Evolutionary conservation across 257 asterid genomes (phyloP).

Genomic region (Petunia axillaris): DNA sequence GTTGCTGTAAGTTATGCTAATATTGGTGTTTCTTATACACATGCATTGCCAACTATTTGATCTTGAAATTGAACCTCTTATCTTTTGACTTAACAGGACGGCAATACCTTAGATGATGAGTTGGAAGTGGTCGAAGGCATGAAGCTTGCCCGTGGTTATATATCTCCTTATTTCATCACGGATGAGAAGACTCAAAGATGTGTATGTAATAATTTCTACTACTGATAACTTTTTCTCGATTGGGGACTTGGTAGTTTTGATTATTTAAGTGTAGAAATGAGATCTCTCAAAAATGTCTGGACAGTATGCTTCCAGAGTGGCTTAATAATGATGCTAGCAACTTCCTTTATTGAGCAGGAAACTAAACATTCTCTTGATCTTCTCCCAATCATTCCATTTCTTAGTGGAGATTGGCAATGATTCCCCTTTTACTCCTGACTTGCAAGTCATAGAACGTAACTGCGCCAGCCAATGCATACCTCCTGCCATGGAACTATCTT

Average conservation of each 20-base stretch:
- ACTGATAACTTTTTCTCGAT: conserved; percentile 14
- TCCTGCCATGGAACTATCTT: neutral
- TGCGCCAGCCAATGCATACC: neutral
- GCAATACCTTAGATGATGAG: conserved; percentile 81
- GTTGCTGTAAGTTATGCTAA: conserved; percentile 56
- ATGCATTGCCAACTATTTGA: conserved; percentile 17
- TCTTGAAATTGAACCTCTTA: conserved; percentile 15
- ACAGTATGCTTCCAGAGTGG: neutral
- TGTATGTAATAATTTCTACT: conserved; percentile 51
- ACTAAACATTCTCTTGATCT: neutral
- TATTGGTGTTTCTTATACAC: neutral
- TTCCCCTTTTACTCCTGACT: neutral
- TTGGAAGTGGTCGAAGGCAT: conserved; percentile 97
- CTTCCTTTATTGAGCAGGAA: neutral
- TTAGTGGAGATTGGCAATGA: neutral
- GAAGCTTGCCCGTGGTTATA: conserved; percentile 90
- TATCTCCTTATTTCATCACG: conserved; percentile 87
- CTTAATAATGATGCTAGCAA: conserved; percentile 15
- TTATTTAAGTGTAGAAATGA: neutral
- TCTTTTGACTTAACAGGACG: conserved; percentile 55
- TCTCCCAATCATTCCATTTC: conserved; percentile 7
- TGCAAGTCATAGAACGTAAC: conserved; percentile 9
- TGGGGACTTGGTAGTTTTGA: conserved; percentile 17
- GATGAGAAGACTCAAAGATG: conserved; percentile 71
- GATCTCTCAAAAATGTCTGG: neutral